Evolutionary conservation across 306 rosid genomes (phyloP), one percentile per base, ranked within the genome.

Genomic region (Carpinus viminea): DNA sequence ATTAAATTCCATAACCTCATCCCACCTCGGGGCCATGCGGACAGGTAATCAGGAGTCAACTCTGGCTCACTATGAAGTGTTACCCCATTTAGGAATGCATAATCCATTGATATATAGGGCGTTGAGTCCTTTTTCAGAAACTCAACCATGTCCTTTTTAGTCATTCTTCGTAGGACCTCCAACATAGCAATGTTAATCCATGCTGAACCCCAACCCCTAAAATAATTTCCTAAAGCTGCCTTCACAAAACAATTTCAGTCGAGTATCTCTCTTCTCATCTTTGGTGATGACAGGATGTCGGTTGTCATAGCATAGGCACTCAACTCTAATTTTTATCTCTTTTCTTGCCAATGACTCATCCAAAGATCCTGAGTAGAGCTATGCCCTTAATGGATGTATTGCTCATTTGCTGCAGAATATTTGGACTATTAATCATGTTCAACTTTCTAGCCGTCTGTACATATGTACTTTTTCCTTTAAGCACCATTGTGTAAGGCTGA

Each of bases 141-240:
- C 65, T 62, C 18, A 8, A 52, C 47, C 52, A 12, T 10, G 18
- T 48, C 52, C 53, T 2, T 68, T 66, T 55, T 34, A 4, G 17
- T 76, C 43, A 69, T 78, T 73, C 66, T 66, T 46, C 26, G 66
- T 50, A 52, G 66, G 77, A 76, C 61, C 71, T 70, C 70, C 70
- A 64, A 28, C 66, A 54, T 51, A 41, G 69, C 41, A 52, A 1
- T 9, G 55, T 46, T 48, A 52, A 50, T 31, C n/a, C 10, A 1
- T 31, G 5, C 45, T 62, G 17, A 15, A 62, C 41, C 20, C 45
- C 18, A 28, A 24, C 66, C 36, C 45, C 69, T 34, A 53, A 17
- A 53, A 53, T 13, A 62, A 62, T 62, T 31, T 31, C 46, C 46
- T 62, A 34, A 12, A 62, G 70, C 70, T 62, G 12, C 46, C 41